Evolutionary conservation across 2,329 filamentous ascomycete genomes (phyloP).

Genomic region (Seiridium cupressi): DNA sequence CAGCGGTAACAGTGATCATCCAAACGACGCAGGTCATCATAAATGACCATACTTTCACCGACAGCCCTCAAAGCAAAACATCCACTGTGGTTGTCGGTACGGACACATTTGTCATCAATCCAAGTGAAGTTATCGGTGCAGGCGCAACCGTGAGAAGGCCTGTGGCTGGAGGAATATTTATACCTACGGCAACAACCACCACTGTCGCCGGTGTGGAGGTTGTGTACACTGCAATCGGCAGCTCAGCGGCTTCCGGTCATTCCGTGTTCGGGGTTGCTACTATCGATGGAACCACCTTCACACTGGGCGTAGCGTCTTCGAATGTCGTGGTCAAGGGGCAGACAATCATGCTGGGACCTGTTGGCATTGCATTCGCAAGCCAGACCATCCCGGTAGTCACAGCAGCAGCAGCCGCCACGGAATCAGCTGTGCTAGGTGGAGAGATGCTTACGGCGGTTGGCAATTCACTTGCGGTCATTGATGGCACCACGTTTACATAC

Average conservation of each 20-base stretch:
- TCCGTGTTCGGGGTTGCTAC: conserved; percentile 29
- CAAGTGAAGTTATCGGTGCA: conserved; percentile 42
- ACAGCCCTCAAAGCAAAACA: conserved; percentile 34
- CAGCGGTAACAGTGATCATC: conserved; percentile 40
- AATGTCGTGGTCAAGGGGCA: conserved; percentile 29
- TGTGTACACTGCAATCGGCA: conserved; percentile 31
- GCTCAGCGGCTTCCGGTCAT: neutral
- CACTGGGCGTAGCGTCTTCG: conserved; percentile 34
- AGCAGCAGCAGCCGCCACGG: conserved; percentile 34
- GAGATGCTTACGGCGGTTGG: conserved; percentile 45
- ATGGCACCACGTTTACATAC: conserved; percentile 45
- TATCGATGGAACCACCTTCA: conserved; percentile 42
- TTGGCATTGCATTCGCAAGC: conserved; percentile 31
- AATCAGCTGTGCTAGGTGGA: conserved; percentile 46
- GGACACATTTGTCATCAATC: conserved; percentile 46
- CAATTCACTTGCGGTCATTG: conserved; percentile 36
- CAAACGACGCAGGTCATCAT: conserved; percentile 45
- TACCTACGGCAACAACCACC: conserved; percentile 34
- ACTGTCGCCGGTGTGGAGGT: conserved; percentile 39
- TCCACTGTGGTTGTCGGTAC: conserved; percentile 39
- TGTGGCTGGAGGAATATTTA: conserved; percentile 26
- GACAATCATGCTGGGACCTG: conserved; percentile 23
- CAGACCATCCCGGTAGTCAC: conserved; percentile 35
- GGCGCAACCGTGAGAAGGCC: conserved; percentile 44
- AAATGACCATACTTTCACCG: conserved; percentile 41